phyloP scores from a whole-genome alignment of 495 filamentous ascomycete species.

The Hypoxylon crocopeplum region DNA sequence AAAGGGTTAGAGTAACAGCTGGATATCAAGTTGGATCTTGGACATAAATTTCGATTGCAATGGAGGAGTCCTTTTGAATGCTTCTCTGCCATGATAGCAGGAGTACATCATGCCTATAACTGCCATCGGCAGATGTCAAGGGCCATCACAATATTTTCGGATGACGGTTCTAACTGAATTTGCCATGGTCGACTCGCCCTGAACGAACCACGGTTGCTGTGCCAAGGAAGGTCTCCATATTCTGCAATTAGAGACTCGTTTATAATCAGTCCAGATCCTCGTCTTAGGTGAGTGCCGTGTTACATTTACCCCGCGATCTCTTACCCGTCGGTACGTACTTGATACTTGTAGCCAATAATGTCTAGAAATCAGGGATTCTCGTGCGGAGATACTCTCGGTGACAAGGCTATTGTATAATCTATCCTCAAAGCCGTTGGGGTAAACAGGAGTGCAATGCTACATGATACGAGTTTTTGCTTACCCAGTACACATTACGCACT shows the following conservation, averaged over 20 bases:
- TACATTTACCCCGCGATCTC: conserved; percentile 28
- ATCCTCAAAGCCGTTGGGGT: too few relatives aligned
- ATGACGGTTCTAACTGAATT: background rate
- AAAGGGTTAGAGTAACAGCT: background rate
- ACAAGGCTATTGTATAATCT: background rate
- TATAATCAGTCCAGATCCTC: conserved; percentile 1
- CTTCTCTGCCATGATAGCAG: background rate
- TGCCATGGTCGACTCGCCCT: background rate
- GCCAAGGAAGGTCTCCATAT: conserved; percentile 6
- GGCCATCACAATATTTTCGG: conserved; percentile 1
- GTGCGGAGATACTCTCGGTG: conserved; percentile 5
- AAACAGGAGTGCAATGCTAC: too few relatives aligned
- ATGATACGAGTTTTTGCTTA: too few relatives aligned
- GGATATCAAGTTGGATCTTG: background rate
- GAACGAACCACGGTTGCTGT: background rate
- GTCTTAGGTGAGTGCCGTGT: conserved; percentile 5
- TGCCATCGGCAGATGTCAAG: conserved; percentile 10
- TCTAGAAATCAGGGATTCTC: background rate
- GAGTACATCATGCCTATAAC: background rate
- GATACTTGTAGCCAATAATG: conserved; percentile 3
- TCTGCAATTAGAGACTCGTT: background rate
- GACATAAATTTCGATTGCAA: too few relatives aligned
- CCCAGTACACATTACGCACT: too few relatives aligned
- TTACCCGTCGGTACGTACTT: background rate
- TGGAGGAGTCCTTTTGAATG: background rate